phyloP scores from a whole-genome alignment of 345 rosid species.

The Dovyalis caffra region DNA sequence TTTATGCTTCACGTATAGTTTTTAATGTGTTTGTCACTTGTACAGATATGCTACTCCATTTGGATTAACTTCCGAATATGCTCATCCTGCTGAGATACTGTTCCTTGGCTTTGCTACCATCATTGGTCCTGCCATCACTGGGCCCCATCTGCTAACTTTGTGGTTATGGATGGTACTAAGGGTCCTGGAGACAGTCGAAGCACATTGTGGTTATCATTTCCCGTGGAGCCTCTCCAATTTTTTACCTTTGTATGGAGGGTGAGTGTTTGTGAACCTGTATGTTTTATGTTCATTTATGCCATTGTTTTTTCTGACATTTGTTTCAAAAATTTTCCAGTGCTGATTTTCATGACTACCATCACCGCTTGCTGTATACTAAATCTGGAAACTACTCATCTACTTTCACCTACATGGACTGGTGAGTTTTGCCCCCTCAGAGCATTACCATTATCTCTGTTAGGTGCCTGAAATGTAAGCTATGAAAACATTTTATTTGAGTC shows the following conservation, averaged over 20 bases:
- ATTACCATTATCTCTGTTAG: neutral
- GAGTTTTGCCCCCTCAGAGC: constrained; percentile 26
- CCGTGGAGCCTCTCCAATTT: constrained; percentile 97
- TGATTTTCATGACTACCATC: constrained; percentile 98
- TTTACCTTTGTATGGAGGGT: constrained; percentile 97
- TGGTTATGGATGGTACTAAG: constrained; percentile 96
- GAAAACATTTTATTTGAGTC: neutral
- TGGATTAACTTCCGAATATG: constrained; percentile 95
- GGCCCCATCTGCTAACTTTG: constrained; percentile 86
- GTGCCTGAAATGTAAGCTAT: neutral
- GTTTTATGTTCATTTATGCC: constrained; percentile 2
- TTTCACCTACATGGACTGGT: constrained; percentile 97
- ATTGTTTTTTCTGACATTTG: constrained; percentile 4
- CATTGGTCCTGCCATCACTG: constrained; percentile 92
- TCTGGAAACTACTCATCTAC: constrained; percentile 97
- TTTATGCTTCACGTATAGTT: constrained; percentile 9
- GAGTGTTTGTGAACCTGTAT: constrained; percentile 22
- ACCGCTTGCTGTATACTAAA: constrained; percentile 90
- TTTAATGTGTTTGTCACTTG: constrained; percentile 1
- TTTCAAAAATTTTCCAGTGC: constrained; percentile 50
- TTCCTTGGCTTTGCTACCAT: constrained; percentile 96
- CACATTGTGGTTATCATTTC: constrained; percentile 97
- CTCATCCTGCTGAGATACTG: constrained; percentile 93
- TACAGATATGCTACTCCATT: constrained; percentile 97
- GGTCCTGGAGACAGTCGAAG: constrained; percentile 96